These are phyloP conservation scores for Closterium sp. DNA, from an alignment of 139 green algal genomes.

Conservation along the genomic window DNA sequence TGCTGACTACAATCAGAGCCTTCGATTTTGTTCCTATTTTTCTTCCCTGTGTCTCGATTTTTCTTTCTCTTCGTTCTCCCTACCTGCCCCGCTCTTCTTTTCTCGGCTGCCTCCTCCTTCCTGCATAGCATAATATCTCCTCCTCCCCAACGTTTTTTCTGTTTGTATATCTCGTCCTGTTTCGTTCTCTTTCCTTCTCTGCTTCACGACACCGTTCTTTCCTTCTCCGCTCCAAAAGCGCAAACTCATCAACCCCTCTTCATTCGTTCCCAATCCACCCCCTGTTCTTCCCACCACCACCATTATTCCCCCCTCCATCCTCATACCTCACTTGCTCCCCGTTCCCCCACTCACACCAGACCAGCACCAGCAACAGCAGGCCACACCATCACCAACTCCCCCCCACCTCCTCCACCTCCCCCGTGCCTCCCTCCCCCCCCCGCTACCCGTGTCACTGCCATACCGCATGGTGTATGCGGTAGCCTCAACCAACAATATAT, in stretches of 20 bases:
- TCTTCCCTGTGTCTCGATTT: too few relatives aligned
- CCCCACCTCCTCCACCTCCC: background rate
- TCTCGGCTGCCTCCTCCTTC: too few relatives aligned
- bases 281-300: background rate
- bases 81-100: too few relatives aligned
- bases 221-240: too few relatives aligned
- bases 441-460: constrained; percentile 58
- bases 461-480: constrained; percentile 90
- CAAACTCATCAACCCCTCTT: background rate
- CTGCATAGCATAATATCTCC: too few relatives aligned
- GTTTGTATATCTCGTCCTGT: too few relatives aligned
- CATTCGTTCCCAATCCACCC: background rate
- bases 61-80: too few relatives aligned
- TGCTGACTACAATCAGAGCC: background rate
- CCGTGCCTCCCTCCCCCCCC: too few relatives aligned
- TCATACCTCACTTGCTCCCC: background rate
- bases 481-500: constrained; percentile 75
- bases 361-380: background rate
- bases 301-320: background rate
- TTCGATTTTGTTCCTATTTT: too few relatives aligned
- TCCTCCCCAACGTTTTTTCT: too few relatives aligned
- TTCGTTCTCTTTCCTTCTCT: too few relatives aligned
- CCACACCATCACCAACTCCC: background rate
- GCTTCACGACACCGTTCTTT: too few relatives aligned
- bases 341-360: background rate